Conservation (phyloP, 352 stramenopile species). For the Globisporangium perplexum region DNA sequence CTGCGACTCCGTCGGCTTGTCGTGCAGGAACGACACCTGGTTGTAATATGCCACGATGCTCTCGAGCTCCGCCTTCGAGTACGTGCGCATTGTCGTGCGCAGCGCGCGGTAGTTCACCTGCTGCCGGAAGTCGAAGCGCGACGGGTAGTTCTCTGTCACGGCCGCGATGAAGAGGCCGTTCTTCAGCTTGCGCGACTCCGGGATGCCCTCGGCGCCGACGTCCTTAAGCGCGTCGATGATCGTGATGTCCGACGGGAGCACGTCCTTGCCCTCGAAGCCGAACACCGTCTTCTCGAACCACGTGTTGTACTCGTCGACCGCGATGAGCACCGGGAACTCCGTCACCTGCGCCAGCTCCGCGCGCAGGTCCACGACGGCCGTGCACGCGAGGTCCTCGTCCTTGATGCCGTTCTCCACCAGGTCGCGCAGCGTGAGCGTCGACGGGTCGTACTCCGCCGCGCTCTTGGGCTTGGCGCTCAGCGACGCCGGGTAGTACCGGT, state of each 20-base stretch:
- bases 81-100: conserved; percentile 72
- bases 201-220: conserved; percentile 55
- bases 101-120: conserved; percentile 76
- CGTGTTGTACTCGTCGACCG: conserved; percentile 87
- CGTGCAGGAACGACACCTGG: conserved; percentile 36
- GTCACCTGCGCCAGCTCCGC: conserved; percentile 70
- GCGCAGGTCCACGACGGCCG: conserved; percentile 76
- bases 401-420: conserved; percentile 73
- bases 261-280: conserved; percentile 76
- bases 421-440: conserved; percentile 64
- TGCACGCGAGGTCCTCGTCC: conserved; percentile 77
- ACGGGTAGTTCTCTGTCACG: conserved; percentile 82
- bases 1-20: conserved; percentile 65
- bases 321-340: conserved; percentile 83
- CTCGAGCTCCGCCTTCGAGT: conserved; percentile 69
- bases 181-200: conserved; percentile 49
- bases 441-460: conserved; percentile 39
- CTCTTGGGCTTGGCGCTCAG: conserved; percentile 75
- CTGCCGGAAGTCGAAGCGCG: conserved; percentile 71
- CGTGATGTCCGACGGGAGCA: conserved; percentile 71
- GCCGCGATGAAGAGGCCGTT: conserved; percentile 82
- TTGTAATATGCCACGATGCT: conserved; percentile 83
- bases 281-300: conserved; percentile 86
- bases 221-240: conserved; percentile 75
- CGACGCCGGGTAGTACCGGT: conserved; percentile 75